Base-by-base conservation (phyloP, 192 early-diverging fungal genomes). In the Podila clonocystis region DNA sequence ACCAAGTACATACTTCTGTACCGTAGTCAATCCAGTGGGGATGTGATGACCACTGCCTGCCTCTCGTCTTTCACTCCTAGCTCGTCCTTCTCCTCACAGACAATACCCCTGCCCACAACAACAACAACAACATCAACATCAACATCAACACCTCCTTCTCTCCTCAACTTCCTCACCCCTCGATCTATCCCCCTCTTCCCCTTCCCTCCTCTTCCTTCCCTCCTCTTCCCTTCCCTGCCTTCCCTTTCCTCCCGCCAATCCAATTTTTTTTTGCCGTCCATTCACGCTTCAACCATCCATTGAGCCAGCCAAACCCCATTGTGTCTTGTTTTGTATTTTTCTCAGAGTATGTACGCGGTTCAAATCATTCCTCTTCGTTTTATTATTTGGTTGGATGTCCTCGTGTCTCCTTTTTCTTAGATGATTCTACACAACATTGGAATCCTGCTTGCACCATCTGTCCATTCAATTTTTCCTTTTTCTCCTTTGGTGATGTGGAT, bases 331-430 rank as follows among this genome's bases (percentile, higher is more conserved):
- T 15, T 50, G 48, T 22, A 36, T 36, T 3, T 33, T 33, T 33
- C 33, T 33, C 33, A 33, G 34, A 36, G 34, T 36, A 22, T 55
- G 22, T 55, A 36, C 9, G 31, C 31, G 9, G 34, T 36, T 17
- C 50, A 22, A 17, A 52, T 52, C 50, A 52, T n/a, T 52, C 50
- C 50, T 52, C 50, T 52, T 52, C 7, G 9, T 24, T 55, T n/a
- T 55, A 24, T 24, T 55, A 3, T 6, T 55, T 45, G 41, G 34
- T 0, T 52, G 20, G 7, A 55, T 55, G 52, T 55, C 17, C 52
- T 55, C 52, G n/a, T 55, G 52, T 55, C 52, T 55, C 52, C 52
- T 55, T 55, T 55, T 55, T 55, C 15, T 55, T 55, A 22, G 22
- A 55, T 9, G 52, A 55, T 55, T n/a, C 52, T 55, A 55, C 52